Percentiles rank a stretch among this genome's conserved stretches.
These are phyloP conservation scores for Penicillium argentinense DNA, from an alignment of 495 filamentous ascomycete species.

Conservation along the genomic window DNA sequence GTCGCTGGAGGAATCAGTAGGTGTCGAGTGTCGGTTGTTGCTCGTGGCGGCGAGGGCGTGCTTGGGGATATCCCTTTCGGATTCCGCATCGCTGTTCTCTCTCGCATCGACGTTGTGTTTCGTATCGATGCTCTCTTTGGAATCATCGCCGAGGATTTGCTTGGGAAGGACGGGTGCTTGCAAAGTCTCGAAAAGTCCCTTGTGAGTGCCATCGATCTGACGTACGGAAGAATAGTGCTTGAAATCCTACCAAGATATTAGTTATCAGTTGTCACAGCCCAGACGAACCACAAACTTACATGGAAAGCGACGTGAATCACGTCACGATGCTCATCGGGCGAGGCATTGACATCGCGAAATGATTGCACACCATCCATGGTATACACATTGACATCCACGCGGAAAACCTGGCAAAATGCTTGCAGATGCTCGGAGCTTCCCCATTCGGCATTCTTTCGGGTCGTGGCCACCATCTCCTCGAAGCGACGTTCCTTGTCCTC, in stretches of 20 bases:
- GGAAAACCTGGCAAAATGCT: conserved; percentile 64
- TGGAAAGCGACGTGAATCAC: conserved; percentile 70
- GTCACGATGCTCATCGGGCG: conserved; percentile 39
- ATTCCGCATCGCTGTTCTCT: too few species aligned
- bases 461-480: conserved; percentile 58
- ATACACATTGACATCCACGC: conserved; percentile 65
- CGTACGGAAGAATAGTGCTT: conserved; percentile 78
- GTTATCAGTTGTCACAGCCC: neutral
- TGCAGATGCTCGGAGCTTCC: conserved; percentile 72
- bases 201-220: conserved; percentile 58
- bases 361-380: conserved; percentile 46
- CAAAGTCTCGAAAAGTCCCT: conserved; percentile 44
- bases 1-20: conserved; percentile 1
- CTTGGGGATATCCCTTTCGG: too few species aligned
- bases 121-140: conserved; percentile 11
- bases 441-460: conserved; percentile 63
- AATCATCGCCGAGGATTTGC: conserved; percentile 16
- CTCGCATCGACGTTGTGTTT: neutral
- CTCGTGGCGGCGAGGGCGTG: neutral
- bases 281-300: conserved; percentile 43
- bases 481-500: conserved; percentile 64
- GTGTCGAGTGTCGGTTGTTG: neutral
- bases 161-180: too few species aligned
- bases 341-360: conserved; percentile 49
- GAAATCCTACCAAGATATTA: conserved; percentile 35